These are phyloP conservation scores for Allomyces javanicus DNA, from an alignment of 192 early-diverging fungal species.

Conservation along the genomic window DNA sequence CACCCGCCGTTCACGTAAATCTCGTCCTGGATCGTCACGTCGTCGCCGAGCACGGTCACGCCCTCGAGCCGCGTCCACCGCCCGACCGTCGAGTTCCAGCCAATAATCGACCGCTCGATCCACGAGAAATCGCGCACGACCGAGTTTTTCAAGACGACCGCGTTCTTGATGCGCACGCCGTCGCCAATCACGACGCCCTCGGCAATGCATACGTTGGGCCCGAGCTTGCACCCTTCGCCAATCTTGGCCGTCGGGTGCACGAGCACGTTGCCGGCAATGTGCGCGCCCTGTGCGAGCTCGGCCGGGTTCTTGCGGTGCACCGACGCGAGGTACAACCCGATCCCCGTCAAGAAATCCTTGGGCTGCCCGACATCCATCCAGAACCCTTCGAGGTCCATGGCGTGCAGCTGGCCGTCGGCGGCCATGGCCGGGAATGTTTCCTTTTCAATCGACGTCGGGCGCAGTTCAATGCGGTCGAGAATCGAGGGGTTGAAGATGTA, in stretches of 20 bases:
- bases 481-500: constrained; percentile 91
- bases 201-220: constrained; percentile 92
- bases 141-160: constrained; percentile 70
- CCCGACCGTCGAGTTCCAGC: constrained; percentile 89
- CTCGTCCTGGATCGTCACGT: constrained; percentile 86
- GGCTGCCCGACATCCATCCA: constrained; percentile 99
- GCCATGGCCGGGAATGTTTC: constrained; percentile 94
- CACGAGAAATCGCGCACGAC: constrained; percentile 76
- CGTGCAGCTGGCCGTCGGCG: constrained; percentile 63
- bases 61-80: constrained; percentile 89
- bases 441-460: constrained; percentile 95
- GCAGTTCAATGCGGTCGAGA: constrained; percentile 77
- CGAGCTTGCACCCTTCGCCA: constrained; percentile 89
- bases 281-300: constrained; percentile 33
- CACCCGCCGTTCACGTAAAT: constrained; percentile 87
- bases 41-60: constrained; percentile 86
- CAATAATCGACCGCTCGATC: constrained; percentile 77
- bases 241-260: constrained; percentile 80
- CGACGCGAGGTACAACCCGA: constrained; percentile 75
- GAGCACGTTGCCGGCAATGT: constrained; percentile 64
- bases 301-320: constrained; percentile 57
- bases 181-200: constrained; percentile 78
- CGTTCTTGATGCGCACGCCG: constrained; percentile 77
- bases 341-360: constrained; percentile 91
- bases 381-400: constrained; percentile 84